Evolutionary conservation across 2,329 filamentous ascomycete genomes (phyloP), one percentile per base, ranked within the genome.

Genomic region (Colletotrichum sp.): DNA sequence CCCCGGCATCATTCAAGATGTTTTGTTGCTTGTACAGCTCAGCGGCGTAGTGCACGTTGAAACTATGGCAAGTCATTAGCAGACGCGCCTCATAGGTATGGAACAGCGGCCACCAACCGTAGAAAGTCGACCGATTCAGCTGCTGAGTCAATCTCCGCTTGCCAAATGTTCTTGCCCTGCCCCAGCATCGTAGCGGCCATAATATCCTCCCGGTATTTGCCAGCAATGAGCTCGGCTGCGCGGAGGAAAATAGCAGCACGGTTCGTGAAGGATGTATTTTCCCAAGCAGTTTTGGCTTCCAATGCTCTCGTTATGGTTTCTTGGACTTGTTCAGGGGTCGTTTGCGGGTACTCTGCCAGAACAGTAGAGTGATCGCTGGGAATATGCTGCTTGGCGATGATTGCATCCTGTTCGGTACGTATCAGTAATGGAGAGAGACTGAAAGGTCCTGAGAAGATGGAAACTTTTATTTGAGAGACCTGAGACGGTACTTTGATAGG

Each of bases 81-180:
- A 12, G 30, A 32, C 0, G 30, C 10, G 9, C 30, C 30, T 32
- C 30, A 32, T 12, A 5, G 30, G 30, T 32, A 32, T 32, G 30
- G 10, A 32, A 32, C 30, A 32, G 32, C 32, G 32, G 32, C 12
- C 12, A 34, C 32, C 13, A 3, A 34, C 34, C 95, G 92, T 83
- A 99, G 88, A 86, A 99, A 99, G 84, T 99, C 96, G 79, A 92
- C 94, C 79, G 98, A 87, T 89, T 99, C 97, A 10, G 96, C 96
- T n/a, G 96, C 96, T 52, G 96, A 91, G 85, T 99, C 96, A 78
- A 99, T 99, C 89, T 99, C 96, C 14, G 97, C 96, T 86, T 99
- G 96, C 96, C 96, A 99, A 64, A 95, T 95, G 84, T 98, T 99
- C 92, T 99, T 99, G 81, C 97, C 96, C 87, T 99, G 96, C 77